Conservation (phyloP, 2,329 filamentous ascomycete genomes). For the Pseudomassariella vexata region DNA sequence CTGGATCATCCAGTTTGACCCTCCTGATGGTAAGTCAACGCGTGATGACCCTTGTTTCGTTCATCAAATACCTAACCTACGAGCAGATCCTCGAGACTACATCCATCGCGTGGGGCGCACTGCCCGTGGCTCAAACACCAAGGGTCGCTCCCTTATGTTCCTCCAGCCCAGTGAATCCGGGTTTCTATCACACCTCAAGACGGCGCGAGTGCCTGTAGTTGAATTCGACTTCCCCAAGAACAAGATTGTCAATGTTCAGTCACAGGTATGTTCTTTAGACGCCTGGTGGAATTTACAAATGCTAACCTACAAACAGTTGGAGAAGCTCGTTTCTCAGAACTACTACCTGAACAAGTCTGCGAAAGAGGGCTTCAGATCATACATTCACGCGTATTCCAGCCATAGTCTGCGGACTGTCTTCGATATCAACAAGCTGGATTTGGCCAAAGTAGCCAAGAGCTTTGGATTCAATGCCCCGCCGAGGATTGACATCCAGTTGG, state of each 20-base stretch:
- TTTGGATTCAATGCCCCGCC: constrained; percentile 77
- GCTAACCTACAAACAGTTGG: no score
- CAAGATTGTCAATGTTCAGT: constrained; percentile 86
- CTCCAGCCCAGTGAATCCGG: constrained; percentile 87
- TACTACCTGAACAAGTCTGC: constrained; percentile 68
- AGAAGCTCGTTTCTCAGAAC: constrained; percentile 90
- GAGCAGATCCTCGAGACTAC: constrained; percentile 59
- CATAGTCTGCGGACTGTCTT: constrained; percentile 80
- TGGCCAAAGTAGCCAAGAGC: constrained; percentile 77
- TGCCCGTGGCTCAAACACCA: constrained; percentile 69
- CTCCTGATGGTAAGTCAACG: no score
- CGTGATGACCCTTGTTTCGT: no score
- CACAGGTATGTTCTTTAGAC: no score
- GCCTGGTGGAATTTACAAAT: no score
- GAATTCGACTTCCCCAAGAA: constrained; percentile 93
- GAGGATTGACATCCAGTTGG: constrained; percentile 71
- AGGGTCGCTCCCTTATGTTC: constrained; percentile 88
- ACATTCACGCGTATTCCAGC: constrained; percentile 90
- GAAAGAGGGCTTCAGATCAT: constrained; percentile 76
- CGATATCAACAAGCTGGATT: constrained; percentile 74
- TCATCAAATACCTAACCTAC: not conserved
- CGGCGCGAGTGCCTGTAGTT: constrained; percentile 84
- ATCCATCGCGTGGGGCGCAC: constrained; percentile 96
- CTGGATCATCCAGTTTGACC: constrained; percentile 95
- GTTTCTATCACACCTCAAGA: constrained; percentile 86